Conservation (phyloP, 139 green algal species). For the Auxenochlorella protothecoides region DNA sequence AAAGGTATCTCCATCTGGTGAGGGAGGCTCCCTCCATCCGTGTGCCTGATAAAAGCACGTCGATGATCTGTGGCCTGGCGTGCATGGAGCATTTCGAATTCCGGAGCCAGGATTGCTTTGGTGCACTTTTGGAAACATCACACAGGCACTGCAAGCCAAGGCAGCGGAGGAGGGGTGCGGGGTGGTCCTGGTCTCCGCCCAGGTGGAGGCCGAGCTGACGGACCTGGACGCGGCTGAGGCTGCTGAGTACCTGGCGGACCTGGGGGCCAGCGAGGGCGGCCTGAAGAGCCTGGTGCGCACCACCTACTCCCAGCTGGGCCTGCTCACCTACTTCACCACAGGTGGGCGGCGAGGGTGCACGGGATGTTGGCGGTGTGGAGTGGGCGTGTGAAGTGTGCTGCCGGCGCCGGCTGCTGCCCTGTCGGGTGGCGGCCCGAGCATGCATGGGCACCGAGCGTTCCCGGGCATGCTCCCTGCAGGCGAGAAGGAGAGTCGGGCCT, state of each 20-base stretch:
- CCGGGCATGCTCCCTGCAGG: conserved; percentile 28
- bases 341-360: conserved; percentile 17
- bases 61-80: too few species aligned
- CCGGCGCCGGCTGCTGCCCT: too few species aligned
- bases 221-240: conserved; percentile 78
- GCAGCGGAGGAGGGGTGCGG: conserved; percentile 52
- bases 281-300: conserved; percentile 46
- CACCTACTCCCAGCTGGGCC: conserved; percentile 79
- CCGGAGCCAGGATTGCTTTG: too few species aligned
- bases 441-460: neutral
- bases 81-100: too few species aligned
- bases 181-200: conserved; percentile 68
- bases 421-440: too few species aligned
- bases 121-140: too few species aligned
- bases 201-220: conserved; percentile 87
- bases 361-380: neutral
- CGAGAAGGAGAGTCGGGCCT: conserved; percentile 90
- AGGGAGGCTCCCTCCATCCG: too few species aligned
- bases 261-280: conserved; percentile 76
- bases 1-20: too few species aligned
- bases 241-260: conserved; percentile 73
- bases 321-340: conserved; percentile 96
- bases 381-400: too few species aligned
- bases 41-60: too few species aligned
- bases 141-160: conserved; percentile 42